A percentile compares a stretch with the other conserved stretches of the same genome.
Evolutionary conservation across 2,329 filamentous ascomycete species (phyloP).

Genomic region (Talaromyces funiculosus): DNA sequence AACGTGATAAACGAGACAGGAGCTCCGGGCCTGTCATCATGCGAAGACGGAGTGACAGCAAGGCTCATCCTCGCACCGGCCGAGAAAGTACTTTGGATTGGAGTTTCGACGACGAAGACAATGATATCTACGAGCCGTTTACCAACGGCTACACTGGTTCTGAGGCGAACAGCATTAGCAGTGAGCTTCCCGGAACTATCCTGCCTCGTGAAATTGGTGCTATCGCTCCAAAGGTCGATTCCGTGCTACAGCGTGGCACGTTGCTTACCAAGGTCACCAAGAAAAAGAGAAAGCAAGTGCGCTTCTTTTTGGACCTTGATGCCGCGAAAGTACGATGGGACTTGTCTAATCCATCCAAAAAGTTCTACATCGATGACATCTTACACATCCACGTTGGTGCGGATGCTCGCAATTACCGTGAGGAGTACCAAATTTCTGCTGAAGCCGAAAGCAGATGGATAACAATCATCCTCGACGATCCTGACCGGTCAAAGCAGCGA

Average conservation of each 20-base stretch:
- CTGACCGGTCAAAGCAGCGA: constrained; percentile 67
- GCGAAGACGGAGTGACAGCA: constrained; percentile 83
- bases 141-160: constrained; percentile 35
- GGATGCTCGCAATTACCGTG: constrained; percentile 82
- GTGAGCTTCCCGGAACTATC: constrained; percentile 28
- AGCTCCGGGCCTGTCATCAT: constrained; percentile 87
- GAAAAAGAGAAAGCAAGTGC: constrained; percentile 67
- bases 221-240: constrained; percentile 65
- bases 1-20: constrained; percentile 72
- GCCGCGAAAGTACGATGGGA: constrained; percentile 88
- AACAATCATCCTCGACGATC: constrained; percentile 78
- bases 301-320: constrained; percentile 73
- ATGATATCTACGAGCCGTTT: constrained; percentile 36
- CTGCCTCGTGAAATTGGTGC: constrained; percentile 32
- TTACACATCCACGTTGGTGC: constrained; percentile 78
- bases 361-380: constrained; percentile 92
- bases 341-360: constrained; percentile 68
- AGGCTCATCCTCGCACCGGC: constrained; percentile 59
- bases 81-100: constrained; percentile 39
- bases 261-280: constrained; percentile 77
- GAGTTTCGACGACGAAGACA: constrained; percentile 53
- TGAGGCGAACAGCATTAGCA: constrained; percentile 36
- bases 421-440: constrained; percentile 69
- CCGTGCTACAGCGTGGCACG: constrained; percentile 71
- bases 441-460: constrained; percentile 71